Base-by-base conservation (phyloP, 176 grass and related monocot species). In the Juncus inflexus region DNA sequence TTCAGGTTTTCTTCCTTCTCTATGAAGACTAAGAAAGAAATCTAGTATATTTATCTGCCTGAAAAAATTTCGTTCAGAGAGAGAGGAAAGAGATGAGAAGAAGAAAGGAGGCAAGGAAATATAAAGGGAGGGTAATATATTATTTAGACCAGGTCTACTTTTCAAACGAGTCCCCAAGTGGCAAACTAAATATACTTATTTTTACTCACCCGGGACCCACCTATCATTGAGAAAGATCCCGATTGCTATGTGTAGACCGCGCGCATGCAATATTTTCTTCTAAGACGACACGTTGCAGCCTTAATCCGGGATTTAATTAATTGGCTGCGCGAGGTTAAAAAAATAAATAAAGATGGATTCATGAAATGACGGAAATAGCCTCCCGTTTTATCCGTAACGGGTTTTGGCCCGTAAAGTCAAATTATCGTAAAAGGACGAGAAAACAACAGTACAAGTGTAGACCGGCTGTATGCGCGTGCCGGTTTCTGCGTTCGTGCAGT, bases 381-480 rank as follows among this genome's bases (percentile, higher is more conserved):
- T 66, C 72, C 74, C 77, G 83, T 77, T 83, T 73, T 58, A 79
- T 75, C 58, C 42, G 14, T 60, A 40, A 40, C 68, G 64, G 77
- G 63, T 73, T 78, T 82, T n/a, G 42, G 59, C 71, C 28, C 65
- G 9, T 60, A 64, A 79, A 77, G 80, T 86, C 87, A 76, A 84
- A 83, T 78, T 39, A 6, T 13, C 4, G 55, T 66, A 37, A 78
- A 50, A 35, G 42, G 67, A 65, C 42, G 80, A 7, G 40, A 42
- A 15, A 66, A 13, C 36, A 42, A 64, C 28, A 7, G 39, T 42
- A 65, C 40, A 9, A 12, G 52, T 41, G 19, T 86, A 90, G 83
- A 85, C 74, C 40, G 80, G 59, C 14, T 52, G 12, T 81, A 28
- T 1, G 77, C 59, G 66, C 69, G 10, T 63, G 85, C 77, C 62